Percentiles rank a stretch among this genome's conserved stretches.
Conservation (phyloP, 192 early-diverging fungal species). For the Coemansia sp. region DNA sequence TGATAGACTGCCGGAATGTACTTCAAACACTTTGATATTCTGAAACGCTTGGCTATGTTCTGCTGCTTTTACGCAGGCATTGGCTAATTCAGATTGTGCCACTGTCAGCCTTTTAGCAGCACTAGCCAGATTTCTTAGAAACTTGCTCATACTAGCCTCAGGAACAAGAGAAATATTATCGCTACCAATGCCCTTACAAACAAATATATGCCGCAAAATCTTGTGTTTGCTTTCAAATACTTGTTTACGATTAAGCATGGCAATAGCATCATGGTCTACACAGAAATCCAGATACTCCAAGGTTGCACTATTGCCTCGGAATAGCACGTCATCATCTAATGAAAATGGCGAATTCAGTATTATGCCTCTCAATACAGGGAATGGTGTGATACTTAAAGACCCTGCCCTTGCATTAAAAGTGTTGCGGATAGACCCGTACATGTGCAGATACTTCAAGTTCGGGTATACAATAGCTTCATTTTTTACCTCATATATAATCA, state of each 20-base stretch:
- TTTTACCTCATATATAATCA: not conserved
- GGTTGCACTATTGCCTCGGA: conserved; percentile 7
- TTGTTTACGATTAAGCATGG: not conserved
- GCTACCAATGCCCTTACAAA: not conserved
- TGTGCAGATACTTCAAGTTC: not conserved
- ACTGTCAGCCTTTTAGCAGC: too few species aligned
- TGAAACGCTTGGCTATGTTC: not conserved
- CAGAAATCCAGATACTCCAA: not conserved
- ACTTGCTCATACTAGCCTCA: not conserved
- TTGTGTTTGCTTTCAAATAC: not conserved
- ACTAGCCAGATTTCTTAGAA: not conserved
- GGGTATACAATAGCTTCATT: not conserved
- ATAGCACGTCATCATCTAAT: conserved; percentile 11
- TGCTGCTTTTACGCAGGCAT: not conserved
- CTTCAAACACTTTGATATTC: not conserved
- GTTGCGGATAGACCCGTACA: not conserved
- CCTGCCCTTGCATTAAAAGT: too few species aligned
- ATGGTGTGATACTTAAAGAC: not conserved
- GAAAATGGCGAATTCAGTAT: not conserved
- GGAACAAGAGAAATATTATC: too few species aligned
- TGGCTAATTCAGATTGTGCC: too few species aligned
- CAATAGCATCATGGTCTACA: not conserved
- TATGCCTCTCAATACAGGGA: not conserved
- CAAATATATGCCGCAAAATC: not conserved
- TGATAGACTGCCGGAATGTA: not conserved